Evolutionary conservation across 805 yeast species (phyloP).

Genomic region (Schizosaccharomyces lindneri): DNA sequence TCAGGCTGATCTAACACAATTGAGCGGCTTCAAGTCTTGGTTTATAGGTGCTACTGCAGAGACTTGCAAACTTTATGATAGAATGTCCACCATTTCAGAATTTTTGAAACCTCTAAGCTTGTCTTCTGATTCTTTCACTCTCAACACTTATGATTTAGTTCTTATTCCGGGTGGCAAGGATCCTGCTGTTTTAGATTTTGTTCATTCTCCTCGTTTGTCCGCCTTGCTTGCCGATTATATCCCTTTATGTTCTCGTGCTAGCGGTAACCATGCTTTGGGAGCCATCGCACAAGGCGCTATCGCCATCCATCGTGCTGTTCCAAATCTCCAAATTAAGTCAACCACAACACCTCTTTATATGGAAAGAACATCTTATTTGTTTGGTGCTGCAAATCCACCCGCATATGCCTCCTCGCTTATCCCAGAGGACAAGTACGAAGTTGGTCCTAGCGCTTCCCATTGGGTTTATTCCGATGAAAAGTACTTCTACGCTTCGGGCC

Average conservation of each 20-base stretch:
- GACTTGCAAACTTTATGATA: background rate
- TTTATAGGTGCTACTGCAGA: background rate
- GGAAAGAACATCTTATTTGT: background rate
- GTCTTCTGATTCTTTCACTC: background rate
- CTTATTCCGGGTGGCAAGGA: background rate
- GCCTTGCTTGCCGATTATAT: background rate
- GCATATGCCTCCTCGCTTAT: background rate
- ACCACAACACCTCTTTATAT: background rate
- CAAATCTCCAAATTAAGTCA: background rate
- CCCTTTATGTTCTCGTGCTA: background rate
- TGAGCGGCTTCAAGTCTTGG: background rate
- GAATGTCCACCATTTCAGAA: background rate
- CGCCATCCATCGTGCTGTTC: background rate
- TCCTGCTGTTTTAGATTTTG: background rate
- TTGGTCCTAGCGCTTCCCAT: background rate
- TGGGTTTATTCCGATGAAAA: background rate
- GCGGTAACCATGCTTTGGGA: background rate
- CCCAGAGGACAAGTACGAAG: background rate
- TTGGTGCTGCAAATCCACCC: background rate
- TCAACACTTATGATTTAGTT: background rate
- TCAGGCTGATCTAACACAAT: background rate
- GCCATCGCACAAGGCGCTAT: background rate
- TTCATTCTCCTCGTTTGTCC: background rate
- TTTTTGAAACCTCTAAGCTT: background rate
- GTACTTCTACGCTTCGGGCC: background rate